Conservation (phyloP, 805 yeast species). For the Phaffomyces antillensis region DNA sequence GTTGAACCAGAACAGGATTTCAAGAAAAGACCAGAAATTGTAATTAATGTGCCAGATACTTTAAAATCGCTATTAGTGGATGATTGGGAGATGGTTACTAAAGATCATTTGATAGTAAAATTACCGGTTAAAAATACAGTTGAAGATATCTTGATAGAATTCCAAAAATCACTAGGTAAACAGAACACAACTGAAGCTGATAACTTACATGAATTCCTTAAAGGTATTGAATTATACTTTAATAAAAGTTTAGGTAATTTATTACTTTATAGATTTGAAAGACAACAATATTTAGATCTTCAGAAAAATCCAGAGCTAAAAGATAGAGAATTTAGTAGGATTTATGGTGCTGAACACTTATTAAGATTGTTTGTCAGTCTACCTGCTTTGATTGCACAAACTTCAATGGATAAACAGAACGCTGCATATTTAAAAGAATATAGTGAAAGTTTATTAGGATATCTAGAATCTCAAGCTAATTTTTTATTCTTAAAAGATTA, state of each 20-base stretch:
- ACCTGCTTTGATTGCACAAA: conserved; percentile 76
- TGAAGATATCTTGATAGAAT: conserved; percentile 46
- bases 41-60: conserved; percentile 51
- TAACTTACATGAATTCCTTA: conserved; percentile 57
- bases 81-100: conserved; percentile 91
- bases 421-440: conserved; percentile 47
- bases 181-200: conserved; percentile 29
- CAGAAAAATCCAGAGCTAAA: conserved; percentile 29
- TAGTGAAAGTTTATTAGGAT: conserved; percentile 47
- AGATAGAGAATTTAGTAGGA: conserved; percentile 31
- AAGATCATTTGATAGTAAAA: conserved; percentile 61
- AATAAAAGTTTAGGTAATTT: conserved; percentile 64
- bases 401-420: conserved; percentile 76
- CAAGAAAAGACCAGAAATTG: conserved; percentile 33
- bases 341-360: conserved; percentile 81
- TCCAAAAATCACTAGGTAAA: conserved; percentile 27
- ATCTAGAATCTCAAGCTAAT: conserved; percentile 37
- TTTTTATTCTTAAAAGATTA: conserved; percentile 34
- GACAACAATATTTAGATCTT: conserved; percentile 60
- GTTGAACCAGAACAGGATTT: conserved; percentile 25
- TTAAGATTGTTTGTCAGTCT: conserved; percentile 68
- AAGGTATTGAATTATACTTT: conserved; percentile 68
- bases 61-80: conserved; percentile 71
- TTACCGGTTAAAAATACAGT: conserved; percentile 58
- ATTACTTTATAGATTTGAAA: conserved; percentile 67